Conservation (phyloP, 2,329 filamentous ascomycete species). For the Colletotrichum limetticola region DNA sequence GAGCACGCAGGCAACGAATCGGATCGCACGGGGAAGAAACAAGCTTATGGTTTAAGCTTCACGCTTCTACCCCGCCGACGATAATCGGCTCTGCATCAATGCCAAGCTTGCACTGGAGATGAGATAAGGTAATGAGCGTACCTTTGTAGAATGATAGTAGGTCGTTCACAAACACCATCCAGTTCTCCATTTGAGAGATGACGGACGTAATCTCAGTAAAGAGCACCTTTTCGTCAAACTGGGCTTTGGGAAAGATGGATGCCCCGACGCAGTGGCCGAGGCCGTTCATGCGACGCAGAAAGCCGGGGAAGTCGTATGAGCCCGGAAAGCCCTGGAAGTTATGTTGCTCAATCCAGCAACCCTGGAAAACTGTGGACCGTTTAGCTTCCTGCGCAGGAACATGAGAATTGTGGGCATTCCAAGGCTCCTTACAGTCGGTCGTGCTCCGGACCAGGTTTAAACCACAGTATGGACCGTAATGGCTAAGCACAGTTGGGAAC, state of each 20-base stretch:
- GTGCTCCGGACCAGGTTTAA: conserved; percentile 37
- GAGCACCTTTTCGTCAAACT: conserved; percentile 33
- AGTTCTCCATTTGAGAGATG: conserved; percentile 37
- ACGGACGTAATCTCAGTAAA: conserved; percentile 36
- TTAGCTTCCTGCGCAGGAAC: not conserved
- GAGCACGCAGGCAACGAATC: not conserved
- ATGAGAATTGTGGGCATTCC: not conserved
- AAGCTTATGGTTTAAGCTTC: not conserved
- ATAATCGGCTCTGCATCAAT: not conserved
- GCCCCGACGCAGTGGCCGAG: conserved; percentile 36
- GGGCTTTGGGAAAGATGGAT: conserved; percentile 30
- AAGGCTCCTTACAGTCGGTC: conserved; percentile 27
- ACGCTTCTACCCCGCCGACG: not conserved
- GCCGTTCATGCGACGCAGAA: conserved; percentile 38
- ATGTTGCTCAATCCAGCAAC: conserved; percentile 39
- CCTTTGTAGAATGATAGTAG: conserved; percentile 39
- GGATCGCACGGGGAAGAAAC: not conserved
- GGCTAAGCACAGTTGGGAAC: conserved; percentile 35
- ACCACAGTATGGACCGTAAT: conserved; percentile 36
- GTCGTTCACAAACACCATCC: conserved; percentile 38
- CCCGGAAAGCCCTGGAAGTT: conserved; percentile 37
- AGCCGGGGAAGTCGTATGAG: conserved; percentile 36
- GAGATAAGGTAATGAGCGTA: not conserved
- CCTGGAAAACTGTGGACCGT: conserved; percentile 30
- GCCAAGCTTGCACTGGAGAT: not conserved